These are phyloP conservation scores for Talaromyces liani DNA, from an alignment of 495 filamentous ascomycete species.

Conservation along the genomic window DNA sequence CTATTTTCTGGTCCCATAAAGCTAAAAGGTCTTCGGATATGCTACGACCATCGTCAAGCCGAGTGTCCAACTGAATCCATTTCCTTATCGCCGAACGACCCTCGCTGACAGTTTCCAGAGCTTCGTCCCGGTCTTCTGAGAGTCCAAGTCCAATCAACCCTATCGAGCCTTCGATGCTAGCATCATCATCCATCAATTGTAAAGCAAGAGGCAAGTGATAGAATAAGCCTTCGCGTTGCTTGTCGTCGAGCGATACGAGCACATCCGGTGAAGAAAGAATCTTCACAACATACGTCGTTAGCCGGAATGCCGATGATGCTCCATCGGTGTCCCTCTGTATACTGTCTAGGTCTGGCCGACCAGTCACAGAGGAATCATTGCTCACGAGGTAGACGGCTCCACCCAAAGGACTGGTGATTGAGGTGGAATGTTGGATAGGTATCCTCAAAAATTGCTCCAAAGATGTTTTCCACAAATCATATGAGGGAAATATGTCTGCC, in stretches of 20 bases:
- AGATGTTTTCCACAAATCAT: slow-evolving; percentile 40
- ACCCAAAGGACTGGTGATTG: slow-evolving; percentile 63
- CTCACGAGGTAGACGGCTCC: slow-evolving; percentile 63
- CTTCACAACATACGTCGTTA: slow-evolving; percentile 57
- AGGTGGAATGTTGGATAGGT: slow-evolving; percentile 52
- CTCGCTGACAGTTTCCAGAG: slow-evolving; percentile 52
- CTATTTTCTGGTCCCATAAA: slow-evolving; percentile 31
- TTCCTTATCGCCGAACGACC: slow-evolving; percentile 46
- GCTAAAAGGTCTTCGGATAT: not conserved
- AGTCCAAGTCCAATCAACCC: slow-evolving; percentile 41
- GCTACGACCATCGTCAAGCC: not conserved
- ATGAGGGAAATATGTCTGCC: slow-evolving; percentile 41
- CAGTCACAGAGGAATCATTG: slow-evolving; percentile 19
- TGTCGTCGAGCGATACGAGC: slow-evolving; percentile 18
- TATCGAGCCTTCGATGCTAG: slow-evolving; percentile 50
- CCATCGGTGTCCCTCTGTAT: slow-evolving; percentile 56
- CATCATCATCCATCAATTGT: slow-evolving; percentile 56
- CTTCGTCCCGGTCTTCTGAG: slow-evolving; percentile 48
- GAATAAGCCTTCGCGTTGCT: slow-evolving; percentile 31
- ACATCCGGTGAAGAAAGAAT: slow-evolving; percentile 38
- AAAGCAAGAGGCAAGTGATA: slow-evolving; percentile 44
- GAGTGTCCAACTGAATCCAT: slow-evolving; percentile 29
- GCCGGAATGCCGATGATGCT: slow-evolving; percentile 63
- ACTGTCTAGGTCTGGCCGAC: slow-evolving; percentile 18
- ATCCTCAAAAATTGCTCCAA: slow-evolving; percentile 52